Conservation (phyloP, 371 early-diverging fungal species). For the Mortierella sp. region DNA sequence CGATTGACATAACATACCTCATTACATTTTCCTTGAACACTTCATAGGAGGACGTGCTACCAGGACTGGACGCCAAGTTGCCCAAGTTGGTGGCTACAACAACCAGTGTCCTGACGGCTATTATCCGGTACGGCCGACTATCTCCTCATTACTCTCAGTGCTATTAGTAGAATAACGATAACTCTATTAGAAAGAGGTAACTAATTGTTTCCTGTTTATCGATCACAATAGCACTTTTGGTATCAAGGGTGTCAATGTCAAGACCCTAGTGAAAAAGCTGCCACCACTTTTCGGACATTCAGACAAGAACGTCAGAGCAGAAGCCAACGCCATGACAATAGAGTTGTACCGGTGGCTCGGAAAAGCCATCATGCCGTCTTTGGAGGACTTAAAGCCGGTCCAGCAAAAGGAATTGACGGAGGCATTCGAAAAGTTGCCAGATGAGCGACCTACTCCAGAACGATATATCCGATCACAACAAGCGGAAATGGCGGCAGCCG, state of each 20-base stretch:
- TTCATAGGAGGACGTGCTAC: conserved; percentile 80
- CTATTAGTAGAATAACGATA: neutral
- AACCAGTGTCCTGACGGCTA: conserved; percentile 79
- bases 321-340: conserved; percentile 82
- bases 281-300: conserved; percentile 93
- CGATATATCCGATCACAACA: conserved; percentile 89
- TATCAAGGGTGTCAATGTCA: conserved; percentile 80
- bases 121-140: conserved; percentile 72
- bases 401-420: conserved; percentile 92
- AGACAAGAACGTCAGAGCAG: conserved; percentile 93
- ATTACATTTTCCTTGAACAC: neutral
- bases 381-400: conserved; percentile 87
- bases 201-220: conserved; percentile 1
- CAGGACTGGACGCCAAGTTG: conserved; percentile 87
- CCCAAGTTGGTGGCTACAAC: conserved; percentile 92
- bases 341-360: conserved; percentile 90
- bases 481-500: conserved; percentile 64
- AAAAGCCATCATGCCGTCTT: conserved; percentile 72
- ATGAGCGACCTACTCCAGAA: conserved; percentile 75
- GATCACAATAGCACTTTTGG: conserved; percentile 77
- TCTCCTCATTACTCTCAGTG: neutral
- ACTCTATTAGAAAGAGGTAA: neutral
- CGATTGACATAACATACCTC: neutral
- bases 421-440: conserved; percentile 83
- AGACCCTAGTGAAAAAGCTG: conserved; percentile 88